Evolutionary conservation across 352 stramenopile species (phyloP), one percentile per base, ranked within the genome.

Genomic region (Pythium brachiatum): DNA sequence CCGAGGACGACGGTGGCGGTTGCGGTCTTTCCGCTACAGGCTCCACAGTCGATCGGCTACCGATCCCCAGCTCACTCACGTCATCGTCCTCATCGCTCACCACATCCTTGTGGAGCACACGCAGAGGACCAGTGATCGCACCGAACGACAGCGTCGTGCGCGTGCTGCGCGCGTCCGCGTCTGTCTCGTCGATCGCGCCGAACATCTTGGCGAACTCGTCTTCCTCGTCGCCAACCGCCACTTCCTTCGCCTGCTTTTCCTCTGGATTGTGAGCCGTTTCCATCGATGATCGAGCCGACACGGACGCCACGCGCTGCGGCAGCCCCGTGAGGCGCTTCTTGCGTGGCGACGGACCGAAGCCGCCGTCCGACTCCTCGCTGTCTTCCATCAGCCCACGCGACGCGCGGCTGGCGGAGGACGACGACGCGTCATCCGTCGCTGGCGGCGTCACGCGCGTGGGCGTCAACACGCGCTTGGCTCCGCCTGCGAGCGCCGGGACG

Each of bases 391-490:
- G 41, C 15, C 41, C 41, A 15, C 41, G 41, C 20, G 41, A 27
- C n/a, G 41, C 41, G 41, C 41, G 41, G 51, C 11, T 38, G n/a
- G 44, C 64, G 26, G 58, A 48, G 7, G 41, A 48, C 41, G 41
- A 48, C 20, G 41, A 11, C 41, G 34, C 57, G 50, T 16, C 80
- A 65, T 12, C 56, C 65, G 21, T 57, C 48, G 44, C 59, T 9
- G 23, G 55, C 25, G 62, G 56, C 31, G 51, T 61, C 7, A 68
- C 32, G 12, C 70, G 63, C 12, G 65, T 80, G 3, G 83, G 83
- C 25, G 79, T 89, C 58, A 83, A 44, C 27, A 92, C 69, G 47
- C 83, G 72, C 55, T 89, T 70, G 8, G 83, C 79, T 2, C 81
- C 83, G 11, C 83, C 81, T 25, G 72, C 64, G 4, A 92, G 60